Evolutionary conservation across 2,329 filamentous ascomycete genomes (phyloP), one percentile per base, ranked within the genome.

Genomic region (Colletotrichum limetticola): DNA sequence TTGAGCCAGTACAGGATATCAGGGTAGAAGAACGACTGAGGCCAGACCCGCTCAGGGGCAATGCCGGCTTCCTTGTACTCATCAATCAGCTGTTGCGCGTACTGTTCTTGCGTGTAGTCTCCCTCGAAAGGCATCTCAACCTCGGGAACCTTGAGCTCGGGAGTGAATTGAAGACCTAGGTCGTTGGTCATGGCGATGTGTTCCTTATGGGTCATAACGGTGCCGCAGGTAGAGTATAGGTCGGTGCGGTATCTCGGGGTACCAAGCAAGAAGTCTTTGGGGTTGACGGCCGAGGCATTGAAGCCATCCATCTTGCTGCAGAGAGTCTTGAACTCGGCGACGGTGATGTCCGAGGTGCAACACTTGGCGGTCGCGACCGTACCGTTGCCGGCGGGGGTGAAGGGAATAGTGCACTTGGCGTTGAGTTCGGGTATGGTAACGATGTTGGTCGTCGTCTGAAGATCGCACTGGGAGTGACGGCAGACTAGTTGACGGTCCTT

Each of bases 291-390:
- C 58, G 83, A 86, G 75, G 85, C 80, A 77, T 92, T 91, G 78
- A 82, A 88, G 62, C 88, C 88, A 78, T 94, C 92, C 91, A 93
- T 93, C 82, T 93, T 93, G 77, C 88, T 88, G 82, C 92, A 94
- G 5, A 94, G 87, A 5, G 86, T 84, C 81, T 90, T 89, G 85
- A 90, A 93, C 81, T 94, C 92, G 58, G 85, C 85, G 46, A 92
- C 83, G 1, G 92, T 93, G 78, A 94, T 89, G 78, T 94, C 92
- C 76, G 87, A 91, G 3, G 92, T 93, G 85, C 92, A 94, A 85
- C 92, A 94, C 75, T 89, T 89, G 14, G 91, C 92, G 19, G 83
- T 85, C 1, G 92, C 92, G 1, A 84, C 78, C 5, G 81, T 82
- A 65, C 86, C 88, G 74, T 85, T 82, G 19, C 80, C 80, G 5